phyloP scores from a whole-genome alignment of 495 filamentous ascomycete genomes.

The Neurospora pannonica region DNA sequence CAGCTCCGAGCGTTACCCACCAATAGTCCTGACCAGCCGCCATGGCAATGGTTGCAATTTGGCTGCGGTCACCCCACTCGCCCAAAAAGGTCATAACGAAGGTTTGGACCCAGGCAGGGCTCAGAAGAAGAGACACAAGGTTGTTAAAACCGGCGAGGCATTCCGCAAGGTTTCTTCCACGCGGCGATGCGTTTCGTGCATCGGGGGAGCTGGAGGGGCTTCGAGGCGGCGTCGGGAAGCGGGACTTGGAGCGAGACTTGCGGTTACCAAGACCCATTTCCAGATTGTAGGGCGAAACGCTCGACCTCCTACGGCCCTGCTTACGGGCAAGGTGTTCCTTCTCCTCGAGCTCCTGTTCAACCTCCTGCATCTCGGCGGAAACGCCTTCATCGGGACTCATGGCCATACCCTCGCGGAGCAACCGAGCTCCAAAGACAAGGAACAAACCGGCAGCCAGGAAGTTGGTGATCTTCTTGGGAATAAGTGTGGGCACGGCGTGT shows the following conservation, averaged over 20 bases:
- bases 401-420: slow-evolving; percentile 77
- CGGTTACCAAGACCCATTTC: slow-evolving; percentile 52
- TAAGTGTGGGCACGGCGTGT: slow-evolving; percentile 83
- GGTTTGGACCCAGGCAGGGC: slow-evolving; percentile 96
- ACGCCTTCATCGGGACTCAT: slow-evolving; percentile 87
- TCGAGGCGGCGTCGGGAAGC: slow-evolving; percentile 49
- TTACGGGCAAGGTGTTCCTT: slow-evolving; percentile 67
- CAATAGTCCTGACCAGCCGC: slow-evolving; percentile 97
- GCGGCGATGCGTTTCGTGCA: slow-evolving; percentile 33
- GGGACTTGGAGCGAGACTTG: slow-evolving; percentile 50
- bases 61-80: slow-evolving; percentile 95
- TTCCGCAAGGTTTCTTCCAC: slow-evolving; percentile 25
- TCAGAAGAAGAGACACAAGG: slow-evolving; percentile 75
- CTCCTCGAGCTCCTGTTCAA: slow-evolving; percentile 89
- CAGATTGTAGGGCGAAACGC: slow-evolving; percentile 52
- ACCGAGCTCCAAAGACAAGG: slow-evolving; percentile 75
- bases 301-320: slow-evolving; percentile 42
- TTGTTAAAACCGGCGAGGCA: slow-evolving; percentile 62
- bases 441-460: slow-evolving; percentile 79
- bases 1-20: slow-evolving; percentile 92
- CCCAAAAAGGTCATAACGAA: slow-evolving; percentile 98
- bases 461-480: slow-evolving; percentile 80
- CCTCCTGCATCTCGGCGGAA: slow-evolving; percentile 91
- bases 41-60: slow-evolving; percentile 99
- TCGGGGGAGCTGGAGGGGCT: slow-evolving; percentile 51